Conservation (phyloP, 345 rosid species). For the Syzygium jambos region DNA sequence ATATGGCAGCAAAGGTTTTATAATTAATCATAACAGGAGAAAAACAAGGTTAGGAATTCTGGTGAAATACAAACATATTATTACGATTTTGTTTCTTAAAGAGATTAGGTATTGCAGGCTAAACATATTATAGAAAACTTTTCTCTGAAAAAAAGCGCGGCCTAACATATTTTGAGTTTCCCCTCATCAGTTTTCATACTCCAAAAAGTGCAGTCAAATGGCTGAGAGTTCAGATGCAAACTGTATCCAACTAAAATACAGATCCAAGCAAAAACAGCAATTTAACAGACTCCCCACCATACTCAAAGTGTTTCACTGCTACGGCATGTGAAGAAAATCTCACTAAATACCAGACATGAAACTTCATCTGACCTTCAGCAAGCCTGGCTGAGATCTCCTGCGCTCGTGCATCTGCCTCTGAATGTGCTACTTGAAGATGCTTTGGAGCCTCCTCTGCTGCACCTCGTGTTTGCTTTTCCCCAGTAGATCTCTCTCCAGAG, state of each 20-base stretch:
- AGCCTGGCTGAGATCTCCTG: conserved; percentile 53
- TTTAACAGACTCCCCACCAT: not conserved
- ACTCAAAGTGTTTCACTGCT: not conserved
- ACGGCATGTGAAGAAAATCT: not conserved
- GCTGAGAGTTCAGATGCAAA: not conserved
- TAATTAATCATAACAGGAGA: not conserved
- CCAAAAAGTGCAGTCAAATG: not conserved
- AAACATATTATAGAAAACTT: not conserved
- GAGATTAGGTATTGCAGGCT: not conserved
- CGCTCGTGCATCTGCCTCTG: conserved; percentile 78
- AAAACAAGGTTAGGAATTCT: too few species aligned
- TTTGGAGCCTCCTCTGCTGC: conserved; percentile 84
- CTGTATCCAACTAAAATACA: not conserved
- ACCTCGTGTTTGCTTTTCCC: conserved; percentile 65
- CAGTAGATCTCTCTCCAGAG: conserved; percentile 46
- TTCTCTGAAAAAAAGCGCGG: not conserved
- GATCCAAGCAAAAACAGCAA: not conserved
- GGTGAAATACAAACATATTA: not conserved
- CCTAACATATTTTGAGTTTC: not conserved
- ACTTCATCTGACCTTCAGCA: conserved; percentile 47
- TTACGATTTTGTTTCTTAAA: not conserved
- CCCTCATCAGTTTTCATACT: not conserved
- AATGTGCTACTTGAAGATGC: conserved; percentile 63
- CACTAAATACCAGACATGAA: not conserved
- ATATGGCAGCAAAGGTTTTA: not conserved